These are phyloP conservation scores for Penicillium goetzii DNA, from an alignment of 495 filamentous ascomycete genomes.

Conservation along the genomic window DNA sequence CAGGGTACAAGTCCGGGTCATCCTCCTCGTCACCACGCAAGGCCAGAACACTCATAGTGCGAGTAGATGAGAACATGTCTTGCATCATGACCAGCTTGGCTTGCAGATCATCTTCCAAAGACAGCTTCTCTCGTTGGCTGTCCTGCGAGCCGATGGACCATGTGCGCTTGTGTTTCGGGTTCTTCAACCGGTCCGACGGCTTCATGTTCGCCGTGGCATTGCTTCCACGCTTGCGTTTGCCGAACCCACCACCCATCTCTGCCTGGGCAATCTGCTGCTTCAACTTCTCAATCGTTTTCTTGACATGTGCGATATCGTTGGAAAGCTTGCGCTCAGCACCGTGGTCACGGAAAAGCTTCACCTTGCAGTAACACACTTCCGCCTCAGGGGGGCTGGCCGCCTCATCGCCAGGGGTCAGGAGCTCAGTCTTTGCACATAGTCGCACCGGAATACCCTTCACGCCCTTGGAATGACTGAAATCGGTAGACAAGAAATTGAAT, in stretches of 20 bases:
- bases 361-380: slow-evolving; percentile 89
- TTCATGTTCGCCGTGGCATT: slow-evolving; percentile 58
- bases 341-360: slow-evolving; percentile 93
- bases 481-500: slow-evolving; percentile 96
- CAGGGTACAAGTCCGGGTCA: slow-evolving; percentile 87
- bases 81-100: slow-evolving; percentile 80
- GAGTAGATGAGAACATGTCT: slow-evolving; percentile 95
- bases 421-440: slow-evolving; percentile 84
- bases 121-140: slow-evolving; percentile 62
- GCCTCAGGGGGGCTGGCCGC: slow-evolving; percentile 45
- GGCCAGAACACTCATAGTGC: slow-evolving; percentile 81
- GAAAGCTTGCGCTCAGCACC: slow-evolving; percentile 91
- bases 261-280: slow-evolving; percentile 84
- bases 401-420: slow-evolving; percentile 48
- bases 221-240: slow-evolving; percentile 77
- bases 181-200: slow-evolving; percentile 61
- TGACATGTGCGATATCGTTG: slow-evolving; percentile 86
- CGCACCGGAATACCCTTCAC: slow-evolving; percentile 93
- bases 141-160: slow-evolving; percentile 95
- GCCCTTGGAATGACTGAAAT: slow-evolving; percentile 95
- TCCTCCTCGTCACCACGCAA: slow-evolving; percentile 82
- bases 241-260: slow-evolving; percentile 85
- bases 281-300: slow-evolving; percentile 90
- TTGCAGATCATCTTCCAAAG: slow-evolving; percentile 87
- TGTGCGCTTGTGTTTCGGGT: slow-evolving; percentile 86